Base-by-base conservation (phyloP, 1,284 basidiomycete genomes). In the Heterobasidion annosum region DNA sequence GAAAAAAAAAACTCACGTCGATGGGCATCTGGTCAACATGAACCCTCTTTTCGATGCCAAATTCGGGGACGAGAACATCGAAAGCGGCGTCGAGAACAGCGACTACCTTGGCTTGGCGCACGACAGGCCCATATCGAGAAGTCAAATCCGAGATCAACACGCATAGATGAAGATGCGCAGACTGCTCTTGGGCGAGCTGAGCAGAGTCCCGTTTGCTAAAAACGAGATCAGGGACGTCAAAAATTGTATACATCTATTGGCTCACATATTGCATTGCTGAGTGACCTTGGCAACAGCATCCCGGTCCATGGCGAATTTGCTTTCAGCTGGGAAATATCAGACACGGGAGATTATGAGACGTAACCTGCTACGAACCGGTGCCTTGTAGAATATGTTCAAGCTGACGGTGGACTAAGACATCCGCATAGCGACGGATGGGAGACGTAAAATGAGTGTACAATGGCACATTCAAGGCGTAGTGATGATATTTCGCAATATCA, bases 11-110 rank as follows among this genome's bases (percentile, higher is more conserved):
- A 69, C 85, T 70, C 65, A 92, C 91, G 61, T 95, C 91, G 54
- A 96, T 91, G 15, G 97, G 96, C 87, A 99, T 97, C 72, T 98
- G 94, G 69, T 99, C 97, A 49, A 96, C 91, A 65, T 99, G 96
- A 2, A 98, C 93, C 49, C 96, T 83, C 78, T 99, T 99, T 76
- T 99, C 97, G 63, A 99, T 95, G 49, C 92, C 91, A 65, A 97
- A 96, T 66, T 97, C 94, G 50, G 93, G 91, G 48, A 94, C 80
- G 33, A 93, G 73, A 44, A 99, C 93, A 67, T 99, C 97, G 62
- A 99, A 98, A 0, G 96, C 95, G 54, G 93, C 87, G 64, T 98
- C 95, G 34, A 97, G 78, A 16, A 99, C 96, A 53, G 87, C 88
- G 56, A 97, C 91, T 56, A 99, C 96, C 59, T 86, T 89, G 15